These are phyloP conservation scores for Mortierella polycephala DNA, from an alignment of 371 early-diverging fungal genomes.

Conservation along the genomic window DNA sequence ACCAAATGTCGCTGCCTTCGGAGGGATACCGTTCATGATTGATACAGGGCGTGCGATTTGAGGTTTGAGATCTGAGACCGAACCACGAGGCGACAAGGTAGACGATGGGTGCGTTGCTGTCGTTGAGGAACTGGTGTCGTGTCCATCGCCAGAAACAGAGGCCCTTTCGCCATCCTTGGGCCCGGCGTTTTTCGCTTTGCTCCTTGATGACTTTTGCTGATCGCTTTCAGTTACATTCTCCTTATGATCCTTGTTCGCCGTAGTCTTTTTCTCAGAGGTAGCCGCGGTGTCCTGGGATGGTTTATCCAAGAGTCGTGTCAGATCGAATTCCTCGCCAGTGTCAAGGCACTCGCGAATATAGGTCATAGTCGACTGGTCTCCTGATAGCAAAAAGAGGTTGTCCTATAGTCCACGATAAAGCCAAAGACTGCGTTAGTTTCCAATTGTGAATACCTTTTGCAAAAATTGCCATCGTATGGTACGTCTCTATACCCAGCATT, in stretches of 20 bases:
- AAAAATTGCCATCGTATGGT: not conserved
- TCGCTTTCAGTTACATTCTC: not conserved
- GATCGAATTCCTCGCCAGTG: constrained; percentile 77
- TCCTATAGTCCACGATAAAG: constrained; percentile 45
- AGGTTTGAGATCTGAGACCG: constrained; percentile 30
- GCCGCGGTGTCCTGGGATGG: constrained; percentile 7
- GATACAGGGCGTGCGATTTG: constrained; percentile 51
- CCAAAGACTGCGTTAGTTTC: not conserved
- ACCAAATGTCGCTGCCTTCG: constrained; percentile 43
- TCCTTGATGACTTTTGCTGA: constrained; percentile 1
- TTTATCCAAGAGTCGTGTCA: constrained; percentile 59
- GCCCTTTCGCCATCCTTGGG: constrained; percentile 3
- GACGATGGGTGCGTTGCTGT: not conserved
- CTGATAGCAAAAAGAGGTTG: constrained; percentile 74
- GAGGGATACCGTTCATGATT: constrained; percentile 48
- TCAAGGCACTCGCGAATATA: constrained; percentile 88
- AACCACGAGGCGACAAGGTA: constrained; percentile 41
- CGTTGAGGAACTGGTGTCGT: constrained; percentile 4
- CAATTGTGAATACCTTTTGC: not conserved
- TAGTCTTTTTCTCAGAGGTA: not conserved
- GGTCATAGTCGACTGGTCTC: constrained; percentile 72
- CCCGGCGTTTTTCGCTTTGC: not conserved
- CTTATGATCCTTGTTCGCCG: not conserved
- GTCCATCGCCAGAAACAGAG: not conserved
- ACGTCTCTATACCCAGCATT: not conserved